Conservation (phyloP, 306 rosid species). For the Biancaea sappan region DNA sequence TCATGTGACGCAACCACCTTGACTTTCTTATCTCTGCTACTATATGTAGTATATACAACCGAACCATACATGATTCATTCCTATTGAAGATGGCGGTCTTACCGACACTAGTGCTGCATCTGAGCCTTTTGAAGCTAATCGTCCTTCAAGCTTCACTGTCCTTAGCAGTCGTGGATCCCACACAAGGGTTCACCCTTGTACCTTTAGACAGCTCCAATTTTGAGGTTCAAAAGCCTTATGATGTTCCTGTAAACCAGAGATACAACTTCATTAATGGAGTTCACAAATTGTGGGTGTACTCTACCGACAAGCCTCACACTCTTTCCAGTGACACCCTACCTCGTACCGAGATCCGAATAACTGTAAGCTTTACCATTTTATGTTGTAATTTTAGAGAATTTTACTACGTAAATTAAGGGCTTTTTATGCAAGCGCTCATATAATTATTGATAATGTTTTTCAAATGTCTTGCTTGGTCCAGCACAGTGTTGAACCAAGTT, state of each 20-base stretch:
- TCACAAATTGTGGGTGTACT: slow-evolving; percentile 38
- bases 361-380: neutral
- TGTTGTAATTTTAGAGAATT: too few species aligned
- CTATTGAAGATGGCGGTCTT: slow-evolving; percentile 18
- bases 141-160: neutral
- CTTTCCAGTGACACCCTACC: slow-evolving; percentile 28
- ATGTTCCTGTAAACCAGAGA: slow-evolving; percentile 29
- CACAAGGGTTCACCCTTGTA: slow-evolving; percentile 35
- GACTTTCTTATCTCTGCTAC: too few species aligned
- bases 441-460: too few species aligned
- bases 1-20: too few species aligned
- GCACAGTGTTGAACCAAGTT: too few species aligned
- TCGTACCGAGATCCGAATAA: slow-evolving; percentile 46
- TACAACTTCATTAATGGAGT: slow-evolving; percentile 40
- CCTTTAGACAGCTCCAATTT: slow-evolving; percentile 32
- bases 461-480: too few species aligned
- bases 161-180: slow-evolving; percentile 27
- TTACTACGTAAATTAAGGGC: too few species aligned
- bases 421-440: too few species aligned
- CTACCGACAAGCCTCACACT: slow-evolving; percentile 39
- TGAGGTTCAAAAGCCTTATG: slow-evolving; percentile 38
- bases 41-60: too few species aligned
- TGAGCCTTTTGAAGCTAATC: slow-evolving; percentile 27
- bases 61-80: too few species aligned
- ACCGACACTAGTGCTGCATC: slow-evolving; percentile 12